Conservation (phyloP, 306 rosid genomes). For the Prunus campanulata region DNA sequence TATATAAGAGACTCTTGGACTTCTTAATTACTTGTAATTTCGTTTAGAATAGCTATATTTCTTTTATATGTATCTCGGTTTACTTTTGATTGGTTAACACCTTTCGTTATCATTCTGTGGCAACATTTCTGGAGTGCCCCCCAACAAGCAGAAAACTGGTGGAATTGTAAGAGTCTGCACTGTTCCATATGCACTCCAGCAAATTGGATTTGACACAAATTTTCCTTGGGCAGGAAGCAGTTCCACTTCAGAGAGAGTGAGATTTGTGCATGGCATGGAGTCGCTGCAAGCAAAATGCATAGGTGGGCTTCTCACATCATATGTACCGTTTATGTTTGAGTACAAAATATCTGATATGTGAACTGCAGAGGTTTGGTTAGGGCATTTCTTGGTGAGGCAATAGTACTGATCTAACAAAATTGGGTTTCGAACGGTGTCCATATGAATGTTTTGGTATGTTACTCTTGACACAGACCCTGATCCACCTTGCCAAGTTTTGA, state of each 20-base stretch:
- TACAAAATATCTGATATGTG: conserved; percentile 38
- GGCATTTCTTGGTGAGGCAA: conserved; percentile 43
- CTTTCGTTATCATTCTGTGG: conserved; percentile 23
- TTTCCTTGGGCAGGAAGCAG: conserved; percentile 39
- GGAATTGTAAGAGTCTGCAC: conserved; percentile 36
- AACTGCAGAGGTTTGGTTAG: conserved; percentile 56
- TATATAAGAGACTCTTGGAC: not conserved
- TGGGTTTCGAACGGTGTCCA: conserved; percentile 59
- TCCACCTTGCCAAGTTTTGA: conserved; percentile 87
- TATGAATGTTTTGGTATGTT: conserved; percentile 58
- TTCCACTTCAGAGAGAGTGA: conserved; percentile 42
- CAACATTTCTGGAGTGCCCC: conserved; percentile 27
- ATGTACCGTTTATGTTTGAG: conserved; percentile 51
- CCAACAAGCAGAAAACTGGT: conserved; percentile 40
- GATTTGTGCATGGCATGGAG: conserved; percentile 50
- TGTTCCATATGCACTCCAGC: conserved; percentile 60
- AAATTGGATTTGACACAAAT: conserved; percentile 29
- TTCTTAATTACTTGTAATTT: not conserved
- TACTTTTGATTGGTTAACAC: conserved; percentile 1
- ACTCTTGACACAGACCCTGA: conserved; percentile 64
- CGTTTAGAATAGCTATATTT: not conserved
- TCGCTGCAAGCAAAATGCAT: conserved; percentile 56
- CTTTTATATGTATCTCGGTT: not conserved
- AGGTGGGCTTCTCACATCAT: conserved; percentile 46
- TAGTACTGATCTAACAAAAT: conserved; percentile 58